Evolutionary conservation across 257 asterid genomes (phyloP).

Genomic region (Rauvolfia tetraphylla): DNA sequence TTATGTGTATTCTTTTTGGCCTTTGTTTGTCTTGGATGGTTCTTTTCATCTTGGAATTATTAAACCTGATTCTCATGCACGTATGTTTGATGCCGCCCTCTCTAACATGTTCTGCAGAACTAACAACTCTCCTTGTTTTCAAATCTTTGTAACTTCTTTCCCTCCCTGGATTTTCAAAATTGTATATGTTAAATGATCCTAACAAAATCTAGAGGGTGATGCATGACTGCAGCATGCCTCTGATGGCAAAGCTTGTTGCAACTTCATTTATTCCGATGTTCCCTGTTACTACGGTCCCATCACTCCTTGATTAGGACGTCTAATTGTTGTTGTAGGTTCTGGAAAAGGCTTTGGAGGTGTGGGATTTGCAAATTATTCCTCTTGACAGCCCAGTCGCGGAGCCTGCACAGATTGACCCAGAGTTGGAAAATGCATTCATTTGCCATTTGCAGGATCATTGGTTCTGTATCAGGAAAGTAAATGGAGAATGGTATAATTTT

Average conservation of each 20-base stretch:
- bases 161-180: too few relatives aligned
- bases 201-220: not conserved
- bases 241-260: not conserved
- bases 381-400: conserved; percentile 91
- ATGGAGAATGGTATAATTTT: conserved; percentile 69
- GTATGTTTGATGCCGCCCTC: not conserved
- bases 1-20: not conserved
- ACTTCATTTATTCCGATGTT: not conserved
- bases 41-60: not conserved
- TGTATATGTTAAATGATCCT: not conserved
- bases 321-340: conserved; percentile 50
- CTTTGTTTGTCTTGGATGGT: not conserved
- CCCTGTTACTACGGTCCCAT: not conserved
- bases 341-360: conserved; percentile 85
- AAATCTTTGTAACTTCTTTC: not conserved
- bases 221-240: not conserved
- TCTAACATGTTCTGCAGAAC: not conserved
- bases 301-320: not conserved
- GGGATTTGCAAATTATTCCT: conserved; percentile 93
- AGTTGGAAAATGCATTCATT: conserved; percentile 79
- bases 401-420: conserved; percentile 88
- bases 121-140: not conserved
- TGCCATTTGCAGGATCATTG: conserved; percentile 93
- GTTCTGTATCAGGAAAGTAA: conserved; percentile 92
- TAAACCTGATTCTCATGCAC: not conserved